Evolutionary conservation across 129 eudicot genomes (phyloP), one percentile per base, ranked within the genome.

Genomic region (Flaveria bidentis): DNA sequence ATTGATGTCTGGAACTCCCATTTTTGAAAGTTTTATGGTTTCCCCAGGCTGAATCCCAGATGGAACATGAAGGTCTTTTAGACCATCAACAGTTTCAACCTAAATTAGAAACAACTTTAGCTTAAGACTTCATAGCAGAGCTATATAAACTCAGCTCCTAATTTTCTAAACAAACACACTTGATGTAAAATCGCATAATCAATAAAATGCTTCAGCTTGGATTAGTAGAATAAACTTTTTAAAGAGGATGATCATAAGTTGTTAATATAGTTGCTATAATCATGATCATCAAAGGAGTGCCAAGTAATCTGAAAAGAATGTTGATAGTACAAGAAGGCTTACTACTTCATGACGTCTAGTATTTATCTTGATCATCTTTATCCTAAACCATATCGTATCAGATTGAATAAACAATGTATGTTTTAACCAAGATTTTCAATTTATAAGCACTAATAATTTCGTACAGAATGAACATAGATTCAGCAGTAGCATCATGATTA

Each of bases 1-100:
- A 51, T 86, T 84, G 33, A 83, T 64, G 68, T 94, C 86, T 76
- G 98, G 98, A 76, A 94, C 93, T 86, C 98, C 98, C 91, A 94
- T 85, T 26, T 78, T 57, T 28, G 90, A 72, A 79, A 94, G 70
- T 84, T 85, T 85, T 78, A 94, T 75, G 20, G 77, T 87, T 16
- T 91, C 93, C 56, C 98, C 96, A 58, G 91, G 87, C 74, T 91
- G 96, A 84, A 76, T 83, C 71, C 98, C 98, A 39, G 91, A 72
- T 60, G 96, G 98, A 87, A 94, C 89, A 49, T 47, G 80, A 76
- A 94, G 86, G 78, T 94, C 86, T 86, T 84, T 91, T 69, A 80
- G 45, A 69, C 98, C 98, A 68, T 91, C 97, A 20, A 86, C 98
- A 65, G 96, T 94, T 75, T 88, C 87, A 71, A 94, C 98, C 98